Conservation (phyloP, 2,329 filamentous ascomycete genomes). For the Ophiocordyceps australis region DNA sequence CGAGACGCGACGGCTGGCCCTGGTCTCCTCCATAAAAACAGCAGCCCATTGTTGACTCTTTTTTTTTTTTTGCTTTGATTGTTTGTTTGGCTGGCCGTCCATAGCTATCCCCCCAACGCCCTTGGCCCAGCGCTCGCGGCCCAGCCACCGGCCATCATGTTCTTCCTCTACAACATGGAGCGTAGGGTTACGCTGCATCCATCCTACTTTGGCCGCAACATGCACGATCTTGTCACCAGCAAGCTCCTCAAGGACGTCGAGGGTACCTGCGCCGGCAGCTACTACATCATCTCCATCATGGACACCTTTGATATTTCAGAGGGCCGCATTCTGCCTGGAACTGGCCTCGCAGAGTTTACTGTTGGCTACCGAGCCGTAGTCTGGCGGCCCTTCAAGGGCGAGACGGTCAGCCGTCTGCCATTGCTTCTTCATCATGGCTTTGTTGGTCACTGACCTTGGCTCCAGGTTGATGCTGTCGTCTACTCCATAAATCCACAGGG, state of each 20-base stretch:
- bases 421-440: too few species aligned
- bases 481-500: conserved; percentile 80
- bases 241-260: conserved; percentile 88
- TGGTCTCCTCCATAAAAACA: too few species aligned
- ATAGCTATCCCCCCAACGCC: too few species aligned
- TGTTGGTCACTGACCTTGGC: conserved; percentile 4
- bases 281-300: conserved; percentile 97
- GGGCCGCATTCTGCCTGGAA: conserved; percentile 79
- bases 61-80: too few species aligned
- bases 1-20: too few species aligned
- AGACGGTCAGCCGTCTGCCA: conserved; percentile 51
- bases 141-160: conserved; percentile 60
- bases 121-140: too few species aligned
- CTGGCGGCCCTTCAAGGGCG: conserved; percentile 94
- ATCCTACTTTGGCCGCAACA: conserved; percentile 89
- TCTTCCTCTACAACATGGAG: conserved; percentile 95
- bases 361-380: conserved; percentile 92
- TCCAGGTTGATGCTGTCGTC: conserved; percentile 83
- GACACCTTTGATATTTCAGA: conserved; percentile 91
- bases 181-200: conserved; percentile 89
- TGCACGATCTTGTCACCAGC: conserved; percentile 77
- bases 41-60: too few species aligned
- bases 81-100: too few species aligned
- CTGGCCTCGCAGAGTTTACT: conserved; percentile 83
- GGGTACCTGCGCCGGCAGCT: conserved; percentile 85